A percentile compares a stretch with the other conserved stretches of the same genome.
Conservation (phyloP, 208 protist species). For the Acanthamoeba sp. region DNA sequence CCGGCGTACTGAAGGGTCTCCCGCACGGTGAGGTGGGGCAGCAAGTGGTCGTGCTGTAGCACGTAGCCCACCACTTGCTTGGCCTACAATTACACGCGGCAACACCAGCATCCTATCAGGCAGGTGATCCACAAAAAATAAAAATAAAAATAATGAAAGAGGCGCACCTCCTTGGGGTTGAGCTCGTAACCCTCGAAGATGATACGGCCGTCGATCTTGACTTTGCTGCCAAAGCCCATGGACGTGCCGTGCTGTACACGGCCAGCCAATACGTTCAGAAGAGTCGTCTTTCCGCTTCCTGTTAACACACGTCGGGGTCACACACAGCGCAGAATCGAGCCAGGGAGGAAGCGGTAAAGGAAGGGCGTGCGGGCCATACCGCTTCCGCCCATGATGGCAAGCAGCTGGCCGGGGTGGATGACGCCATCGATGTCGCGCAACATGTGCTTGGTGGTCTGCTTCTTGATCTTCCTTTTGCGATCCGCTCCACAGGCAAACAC, state of each 20-base stretch:
- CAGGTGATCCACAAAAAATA: no score
- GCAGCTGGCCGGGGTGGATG: constrained; percentile 55
- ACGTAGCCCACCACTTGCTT: constrained; percentile 52
- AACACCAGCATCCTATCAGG: not conserved
- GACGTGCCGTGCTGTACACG: constrained; percentile 13
- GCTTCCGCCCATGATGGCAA: constrained; percentile 71
- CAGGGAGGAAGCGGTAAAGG: not conserved
- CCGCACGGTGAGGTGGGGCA: constrained; percentile 36
- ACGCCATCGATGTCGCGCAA: constrained; percentile 16
- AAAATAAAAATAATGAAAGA: no score
- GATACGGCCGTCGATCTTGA: constrained; percentile 53
- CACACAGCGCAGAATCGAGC: not conserved
- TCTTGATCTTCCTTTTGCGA: constrained; percentile 29
- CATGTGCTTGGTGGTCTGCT: constrained; percentile 60
- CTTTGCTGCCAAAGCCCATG: constrained; percentile 35
- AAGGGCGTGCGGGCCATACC: not conserved
- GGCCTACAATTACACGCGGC: not conserved
- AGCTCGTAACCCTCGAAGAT: constrained; percentile 54
- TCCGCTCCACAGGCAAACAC: not conserved
- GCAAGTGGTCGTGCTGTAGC: constrained; percentile 49
- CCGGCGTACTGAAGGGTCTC: constrained; percentile 39
- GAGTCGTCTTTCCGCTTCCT: constrained; percentile 67
- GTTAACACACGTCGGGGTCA: no score
- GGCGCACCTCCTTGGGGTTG: constrained; percentile 21
- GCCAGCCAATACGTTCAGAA: constrained; percentile 45